Evolutionary conservation across 2,329 filamentous ascomycete species (phyloP), one percentile per base, ranked within the genome.

Genomic region (Trichothecium roseum): DNA sequence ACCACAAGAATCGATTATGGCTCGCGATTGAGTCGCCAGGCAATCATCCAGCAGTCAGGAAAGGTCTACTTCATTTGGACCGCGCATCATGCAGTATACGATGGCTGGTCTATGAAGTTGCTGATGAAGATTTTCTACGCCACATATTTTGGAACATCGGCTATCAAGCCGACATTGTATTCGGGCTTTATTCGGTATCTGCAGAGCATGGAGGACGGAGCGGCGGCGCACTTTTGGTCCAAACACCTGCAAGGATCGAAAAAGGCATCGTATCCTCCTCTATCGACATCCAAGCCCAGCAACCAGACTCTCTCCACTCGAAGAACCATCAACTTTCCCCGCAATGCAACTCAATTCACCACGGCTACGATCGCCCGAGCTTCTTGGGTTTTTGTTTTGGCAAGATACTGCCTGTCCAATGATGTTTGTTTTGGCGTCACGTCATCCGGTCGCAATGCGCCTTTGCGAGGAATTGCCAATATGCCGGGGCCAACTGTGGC

Each of bases 61-160:
- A 18, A 18, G 4, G 30, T 12, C 5, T 46, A 32, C 5, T 47
- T 54, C 9, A 39, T 49, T 4, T 48, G 45, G 37, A 46, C 45
- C 3, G 38, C 41, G 2, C 51, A 54, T 18, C 52, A 53, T 22
- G 41, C 50, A 3, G 24, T 51, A 1, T 49, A 51, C 18, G 51
- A 54, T 28, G 51, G 49, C 4, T 51, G 46, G 45, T 38, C 40
- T 10, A 32, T 41, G 22, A 27, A 30, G 8, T 27, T 41, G 14
- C 17, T 43, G 5, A 18, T 41, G 18, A 39, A 39, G 4, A 32
- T 18, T 6, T 30, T 36, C 3, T 15, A 35, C 4, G 15, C 3
- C 20, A 9, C 12, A 15, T 35, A 27, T 4, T n/a, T 7, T 10
- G 20, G 16, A 7, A 16, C n/a, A 3, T 12, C 18, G 5, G 10